Percentiles rank a stretch among this genome's conserved stretches.
Evolutionary conservation across 2,329 filamentous ascomycete species (phyloP).

Genomic region (Fonsecaea pedrosoi): DNA sequence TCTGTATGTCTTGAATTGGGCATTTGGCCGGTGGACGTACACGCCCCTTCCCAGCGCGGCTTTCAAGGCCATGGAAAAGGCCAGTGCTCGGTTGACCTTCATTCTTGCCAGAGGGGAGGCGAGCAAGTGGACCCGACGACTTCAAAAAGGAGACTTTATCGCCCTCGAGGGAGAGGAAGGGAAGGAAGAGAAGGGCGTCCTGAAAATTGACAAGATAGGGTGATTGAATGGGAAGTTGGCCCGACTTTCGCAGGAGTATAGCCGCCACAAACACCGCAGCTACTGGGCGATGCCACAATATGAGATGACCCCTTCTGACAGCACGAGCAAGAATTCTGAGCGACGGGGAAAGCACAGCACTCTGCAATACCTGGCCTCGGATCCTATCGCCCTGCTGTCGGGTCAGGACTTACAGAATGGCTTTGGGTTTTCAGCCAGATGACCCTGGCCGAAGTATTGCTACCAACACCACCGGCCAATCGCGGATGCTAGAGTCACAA

Average conservation of each 20-base stretch:
- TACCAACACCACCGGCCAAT: too few species aligned
- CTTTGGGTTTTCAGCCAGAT: too few species aligned
- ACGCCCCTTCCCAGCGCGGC: constrained; percentile 62
- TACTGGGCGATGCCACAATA: neutral
- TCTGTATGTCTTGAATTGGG: constrained; percentile 95
- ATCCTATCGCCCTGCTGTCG: too few species aligned
- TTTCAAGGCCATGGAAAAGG: constrained; percentile 43
- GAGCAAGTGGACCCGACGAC: constrained; percentile 57
- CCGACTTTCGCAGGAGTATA: neutral
- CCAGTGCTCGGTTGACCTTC: constrained; percentile 52
- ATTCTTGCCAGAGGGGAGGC: constrained; percentile 57
- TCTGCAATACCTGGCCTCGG: too few species aligned
- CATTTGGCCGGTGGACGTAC: constrained; percentile 94
- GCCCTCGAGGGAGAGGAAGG: constrained; percentile 39
- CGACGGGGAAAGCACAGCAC: too few species aligned
- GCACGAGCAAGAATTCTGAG: too few species aligned
- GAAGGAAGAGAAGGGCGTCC: constrained; percentile 28
- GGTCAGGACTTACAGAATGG: too few species aligned
- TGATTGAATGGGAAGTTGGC: constrained; percentile 18
- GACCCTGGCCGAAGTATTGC: too few species aligned
- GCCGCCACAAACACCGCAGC: neutral
- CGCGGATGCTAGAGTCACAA: too few species aligned
- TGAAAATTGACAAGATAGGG: constrained; percentile 38
- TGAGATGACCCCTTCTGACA: too few species aligned
- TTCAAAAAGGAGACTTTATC: constrained; percentile 51